These are phyloP conservation scores for Micromonas pusilla DNA, from an alignment of 139 green algal genomes.

Conservation along the genomic window DNA sequence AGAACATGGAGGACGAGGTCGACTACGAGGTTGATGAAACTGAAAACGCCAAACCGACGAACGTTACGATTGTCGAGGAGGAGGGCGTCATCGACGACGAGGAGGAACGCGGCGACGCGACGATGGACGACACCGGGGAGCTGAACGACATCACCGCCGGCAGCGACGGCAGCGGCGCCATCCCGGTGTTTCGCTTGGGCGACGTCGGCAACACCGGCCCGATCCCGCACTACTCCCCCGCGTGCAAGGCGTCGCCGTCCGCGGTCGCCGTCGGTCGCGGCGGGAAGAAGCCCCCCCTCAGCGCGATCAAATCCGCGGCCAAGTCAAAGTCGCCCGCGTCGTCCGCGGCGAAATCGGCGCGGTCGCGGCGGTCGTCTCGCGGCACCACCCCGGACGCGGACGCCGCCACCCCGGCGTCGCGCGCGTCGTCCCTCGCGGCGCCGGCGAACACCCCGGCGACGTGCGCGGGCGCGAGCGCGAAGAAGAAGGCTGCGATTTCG, in stretches of 20 bases:
- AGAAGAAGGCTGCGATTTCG: not conserved
- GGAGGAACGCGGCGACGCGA: not conserved
- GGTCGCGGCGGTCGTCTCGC: too few species aligned
- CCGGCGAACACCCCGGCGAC: too few species aligned
- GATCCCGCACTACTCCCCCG: not conserved
- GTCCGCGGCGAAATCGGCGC: too few species aligned
- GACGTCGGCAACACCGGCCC: not conserved
- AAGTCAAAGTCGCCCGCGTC: not conserved
- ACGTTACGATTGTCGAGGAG: too few species aligned
- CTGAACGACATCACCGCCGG: not conserved
- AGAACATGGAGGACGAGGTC: not conserved
- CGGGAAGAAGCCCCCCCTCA: too few species aligned
- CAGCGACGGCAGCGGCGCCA: not conserved
- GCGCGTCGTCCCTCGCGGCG: too few species aligned
- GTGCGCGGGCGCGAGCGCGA: not conserved
- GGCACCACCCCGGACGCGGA: too few species aligned
- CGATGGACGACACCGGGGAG: not conserved
- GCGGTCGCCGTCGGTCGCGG: not conserved
- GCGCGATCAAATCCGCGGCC: not conserved
- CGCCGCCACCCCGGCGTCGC: too few species aligned
- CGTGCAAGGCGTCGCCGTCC: not conserved
- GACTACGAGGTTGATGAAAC: too few species aligned
- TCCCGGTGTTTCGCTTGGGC: not conserved
- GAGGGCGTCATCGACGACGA: not conserved
- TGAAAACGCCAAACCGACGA: too few species aligned